Percentiles rank a stretch among this genome's conserved stretches.
These are phyloP conservation scores for Exophiala sideris DNA, from an alignment of 2,329 filamentous ascomycete genomes.

Conservation along the genomic window DNA sequence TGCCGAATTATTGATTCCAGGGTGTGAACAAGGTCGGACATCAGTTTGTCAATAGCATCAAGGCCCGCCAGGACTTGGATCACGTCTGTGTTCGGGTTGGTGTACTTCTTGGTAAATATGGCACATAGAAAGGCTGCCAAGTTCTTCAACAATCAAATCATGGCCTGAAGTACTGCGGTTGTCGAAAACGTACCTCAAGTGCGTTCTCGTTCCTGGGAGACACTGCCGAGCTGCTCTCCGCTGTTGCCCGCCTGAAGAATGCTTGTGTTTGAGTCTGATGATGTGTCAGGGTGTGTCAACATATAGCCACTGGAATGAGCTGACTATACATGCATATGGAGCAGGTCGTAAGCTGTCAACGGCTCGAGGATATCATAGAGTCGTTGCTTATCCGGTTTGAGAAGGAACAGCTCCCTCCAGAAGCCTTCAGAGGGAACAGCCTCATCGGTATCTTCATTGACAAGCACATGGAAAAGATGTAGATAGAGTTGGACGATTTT, in stretches of 20 bases:
- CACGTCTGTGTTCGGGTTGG: conserved; percentile 91
- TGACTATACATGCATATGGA: conserved; percentile 63
- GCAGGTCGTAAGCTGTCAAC: conserved; percentile 69
- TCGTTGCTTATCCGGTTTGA: conserved; percentile 70
- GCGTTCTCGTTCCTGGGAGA: conserved; percentile 71
- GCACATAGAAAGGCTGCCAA: conserved; percentile 81
- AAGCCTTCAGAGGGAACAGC: conserved; percentile 78
- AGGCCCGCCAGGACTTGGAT: conserved; percentile 86
- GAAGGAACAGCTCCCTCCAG: conserved; percentile 92
- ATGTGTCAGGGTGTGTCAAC: conserved; percentile 22
- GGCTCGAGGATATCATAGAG: conserved; percentile 66
- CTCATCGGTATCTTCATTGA: conserved; percentile 55
- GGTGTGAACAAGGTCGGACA: conserved; percentile 81
- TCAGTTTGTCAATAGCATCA: conserved; percentile 79
- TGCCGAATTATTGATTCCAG: conserved; percentile 80
- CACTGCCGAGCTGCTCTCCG: conserved; percentile 60
- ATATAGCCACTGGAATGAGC: conserved; percentile 2
- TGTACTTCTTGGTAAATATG: conserved; percentile 83
- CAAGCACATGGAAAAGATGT: conserved; percentile 64
- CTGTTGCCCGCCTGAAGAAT: conserved; percentile 72
- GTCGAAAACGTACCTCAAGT: conserved; percentile 63
- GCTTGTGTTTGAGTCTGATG: conserved; percentile 64
- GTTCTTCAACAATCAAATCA: conserved; percentile 61
- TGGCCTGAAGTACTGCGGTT: background rate
- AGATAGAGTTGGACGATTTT: conserved; percentile 93